Evolutionary conservation across 306 rosid species (phyloP).

Genomic region (Vigna radiata): DNA sequence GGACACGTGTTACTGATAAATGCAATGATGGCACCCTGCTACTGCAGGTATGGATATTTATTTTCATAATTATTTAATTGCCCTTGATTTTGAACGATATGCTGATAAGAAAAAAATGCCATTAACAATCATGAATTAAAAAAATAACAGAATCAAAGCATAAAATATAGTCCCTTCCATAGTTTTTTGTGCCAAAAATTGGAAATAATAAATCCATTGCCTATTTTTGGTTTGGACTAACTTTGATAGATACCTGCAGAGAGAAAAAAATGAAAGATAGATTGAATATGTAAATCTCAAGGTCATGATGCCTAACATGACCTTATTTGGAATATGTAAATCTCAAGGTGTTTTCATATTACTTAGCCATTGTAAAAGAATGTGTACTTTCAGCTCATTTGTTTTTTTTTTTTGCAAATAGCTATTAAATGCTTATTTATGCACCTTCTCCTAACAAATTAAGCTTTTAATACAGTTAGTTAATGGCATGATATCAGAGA

Average conservation of each 20-base stretch:
- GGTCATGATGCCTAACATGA: neutral
- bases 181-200: conserved; percentile 32
- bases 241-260: neutral
- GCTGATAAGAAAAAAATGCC: neutral
- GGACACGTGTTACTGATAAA: conserved; percentile 84
- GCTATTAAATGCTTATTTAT: neutral
- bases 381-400: neutral
- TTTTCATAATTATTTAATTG: conserved; percentile 36
- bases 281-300: neutral
- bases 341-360: neutral
- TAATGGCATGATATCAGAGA: neutral
- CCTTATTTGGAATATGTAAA: neutral
- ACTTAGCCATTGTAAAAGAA: neutral
- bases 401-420: neutral
- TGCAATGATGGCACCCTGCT: conserved; percentile 90
- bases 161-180: conserved; percentile 12
- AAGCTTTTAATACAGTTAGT: neutral
- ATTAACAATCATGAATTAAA: neutral
- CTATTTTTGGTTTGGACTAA: conserved; percentile 9
- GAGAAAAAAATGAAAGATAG: neutral
- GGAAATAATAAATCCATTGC: conserved; percentile 21
- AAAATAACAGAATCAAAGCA: conserved; percentile 9
- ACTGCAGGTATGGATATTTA: conserved; percentile 76
- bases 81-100: conserved; percentile 33
- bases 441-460: neutral